Percentiles rank a stretch among this genome's conserved stretches.
Evolutionary conservation across 2,329 filamentous ascomycete genomes (phyloP).

Genomic region (Pyricularia sp.): DNA sequence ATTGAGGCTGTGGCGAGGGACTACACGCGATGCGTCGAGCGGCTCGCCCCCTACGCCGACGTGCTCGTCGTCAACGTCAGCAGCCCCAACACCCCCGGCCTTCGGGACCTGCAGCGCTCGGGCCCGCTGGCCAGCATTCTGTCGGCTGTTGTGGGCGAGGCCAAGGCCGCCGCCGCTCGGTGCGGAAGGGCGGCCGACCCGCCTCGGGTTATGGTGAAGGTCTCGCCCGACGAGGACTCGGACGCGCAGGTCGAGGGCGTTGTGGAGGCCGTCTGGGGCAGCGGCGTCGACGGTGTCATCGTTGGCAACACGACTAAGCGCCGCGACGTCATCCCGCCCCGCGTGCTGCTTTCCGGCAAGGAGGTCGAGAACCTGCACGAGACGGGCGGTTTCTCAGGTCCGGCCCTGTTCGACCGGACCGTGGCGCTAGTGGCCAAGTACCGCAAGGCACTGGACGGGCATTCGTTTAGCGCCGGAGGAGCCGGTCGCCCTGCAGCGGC

Average conservation of each 20-base stretch:
- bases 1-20: constrained; percentile 66
- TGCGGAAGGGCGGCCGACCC: constrained; percentile 43
- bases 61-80: constrained; percentile 97
- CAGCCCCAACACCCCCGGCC: constrained; percentile 86
- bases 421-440: constrained; percentile 69
- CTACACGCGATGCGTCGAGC: constrained; percentile 81
- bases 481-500: constrained; percentile 4
- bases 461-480: constrained; percentile 23
- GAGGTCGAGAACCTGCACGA: constrained; percentile 61
- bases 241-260: constrained; percentile 78
- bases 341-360: constrained; percentile 47
- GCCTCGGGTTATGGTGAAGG: constrained; percentile 91
- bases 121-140: constrained; percentile 74
- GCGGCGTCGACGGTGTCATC: constrained; percentile 87
- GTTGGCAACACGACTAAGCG: constrained; percentile 95
- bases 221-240: constrained; percentile 87
- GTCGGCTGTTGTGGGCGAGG: constrained; percentile 69
- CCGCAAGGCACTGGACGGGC: constrained; percentile 50
- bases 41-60: constrained; percentile 78
- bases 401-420: constrained; percentile 74
- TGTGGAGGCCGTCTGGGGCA: constrained; percentile 67
- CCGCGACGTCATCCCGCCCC: constrained; percentile 55
- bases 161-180: constrained; percentile 40
- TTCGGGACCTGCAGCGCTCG: constrained; percentile 73
- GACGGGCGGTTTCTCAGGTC: constrained; percentile 81